Evolutionary conservation across 352 stramenopile species (phyloP).

Genomic region (Pseudoperonospora humuli): DNA sequence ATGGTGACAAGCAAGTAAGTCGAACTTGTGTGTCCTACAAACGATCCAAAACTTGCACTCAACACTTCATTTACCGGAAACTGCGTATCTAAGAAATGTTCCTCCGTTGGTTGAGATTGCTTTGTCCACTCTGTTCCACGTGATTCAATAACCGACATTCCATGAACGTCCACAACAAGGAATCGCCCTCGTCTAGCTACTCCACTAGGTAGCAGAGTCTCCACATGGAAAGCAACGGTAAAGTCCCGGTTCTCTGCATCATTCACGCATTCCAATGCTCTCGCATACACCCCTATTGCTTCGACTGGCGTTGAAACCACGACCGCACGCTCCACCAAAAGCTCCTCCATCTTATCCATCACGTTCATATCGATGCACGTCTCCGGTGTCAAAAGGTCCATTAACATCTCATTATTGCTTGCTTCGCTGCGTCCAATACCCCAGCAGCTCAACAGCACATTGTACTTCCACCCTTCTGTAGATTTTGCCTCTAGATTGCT

Average conservation of each 20-base stretch:
- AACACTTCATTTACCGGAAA: constrained; percentile 38
- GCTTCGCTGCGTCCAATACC: constrained; percentile 1
- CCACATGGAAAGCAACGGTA: constrained; percentile 36
- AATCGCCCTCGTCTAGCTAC: constrained; percentile 29
- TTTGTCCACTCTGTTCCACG: not conserved
- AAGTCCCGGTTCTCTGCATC: constrained; percentile 25
- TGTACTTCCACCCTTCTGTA: not conserved
- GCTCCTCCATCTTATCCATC: constrained; percentile 4
- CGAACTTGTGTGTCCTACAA: constrained; percentile 34
- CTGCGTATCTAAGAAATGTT: constrained; percentile 51
- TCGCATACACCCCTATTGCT: constrained; percentile 26
- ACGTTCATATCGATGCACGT: not conserved
- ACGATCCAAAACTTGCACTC: constrained; percentile 36
- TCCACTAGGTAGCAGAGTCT: constrained; percentile 24
- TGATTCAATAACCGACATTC: constrained; percentile 42
- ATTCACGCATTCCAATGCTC: constrained; percentile 13
- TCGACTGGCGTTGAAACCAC: constrained; percentile 26
- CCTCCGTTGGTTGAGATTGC: not conserved
- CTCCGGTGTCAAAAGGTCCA: constrained; percentile 7
- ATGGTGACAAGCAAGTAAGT: constrained; percentile 61
- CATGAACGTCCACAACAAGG: constrained; percentile 41
- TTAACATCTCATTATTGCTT: constrained; percentile 6
- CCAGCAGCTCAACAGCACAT: constrained; percentile 25
- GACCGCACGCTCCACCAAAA: constrained; percentile 23
- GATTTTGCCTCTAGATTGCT: constrained; percentile 11